Evolutionary conservation across 345 rosid species (phyloP), one percentile per base, ranked within the genome.

Genomic region (Carallia brachiata): DNA sequence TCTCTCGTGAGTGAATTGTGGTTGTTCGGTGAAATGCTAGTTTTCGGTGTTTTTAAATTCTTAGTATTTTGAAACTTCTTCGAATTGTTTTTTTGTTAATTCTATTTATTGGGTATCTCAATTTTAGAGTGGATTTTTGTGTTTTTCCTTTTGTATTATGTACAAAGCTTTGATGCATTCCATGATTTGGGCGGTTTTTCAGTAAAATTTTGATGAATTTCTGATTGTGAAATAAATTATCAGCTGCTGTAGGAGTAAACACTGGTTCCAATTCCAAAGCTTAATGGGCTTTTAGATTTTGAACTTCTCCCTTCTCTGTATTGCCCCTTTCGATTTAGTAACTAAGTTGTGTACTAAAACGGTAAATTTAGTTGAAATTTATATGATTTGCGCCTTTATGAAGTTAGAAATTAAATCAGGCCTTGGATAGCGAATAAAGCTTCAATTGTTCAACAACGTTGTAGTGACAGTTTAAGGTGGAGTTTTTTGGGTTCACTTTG

Each of bases 1-100:
- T 65, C 19, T 37, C 27, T 68, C 55, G 67, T 47, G 63, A n/a
- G 56, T 37, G 74, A 75, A 44, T 61, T 74, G 52, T 17, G 66
- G 13, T 75, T 64, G 39, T 52, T 65, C 37, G 19, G 56, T 18
- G 30, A 16, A 72, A 71, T 71, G 79, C 52, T 69, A 62, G 68
- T 47, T 72, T 28, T 30, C 2, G 7, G 13, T 13, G 3, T 37
- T 40, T 60, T 36, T 52, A 37, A 5, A 28, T 40, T 44, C 0
- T 4, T 15, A 44, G 50, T 44, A 2, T 44, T 44, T 44, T 16
- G 5, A 56, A 23, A 56, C 18, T 27, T 56, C 6, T 32, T 72
- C 63, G 31, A n/a, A 13, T 57, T 50, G 23, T 65, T 23, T 8
- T 9, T 56, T 9, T 5, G 10, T 27, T 56, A 56, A 8, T 23